Conservation (phyloP, 345 rosid genomes). For the Syzygium aromaticum region DNA sequence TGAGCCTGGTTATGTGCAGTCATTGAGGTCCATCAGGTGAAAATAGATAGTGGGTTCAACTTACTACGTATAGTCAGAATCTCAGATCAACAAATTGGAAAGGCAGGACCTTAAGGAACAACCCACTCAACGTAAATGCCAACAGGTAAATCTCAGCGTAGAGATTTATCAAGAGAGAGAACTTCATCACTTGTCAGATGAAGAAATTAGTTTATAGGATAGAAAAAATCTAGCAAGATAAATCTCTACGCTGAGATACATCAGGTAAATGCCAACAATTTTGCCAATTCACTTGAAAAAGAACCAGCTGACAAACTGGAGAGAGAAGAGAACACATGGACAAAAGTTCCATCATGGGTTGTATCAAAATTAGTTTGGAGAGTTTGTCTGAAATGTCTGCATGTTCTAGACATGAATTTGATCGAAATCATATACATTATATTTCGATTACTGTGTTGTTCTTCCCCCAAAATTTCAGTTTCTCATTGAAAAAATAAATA, state of each 20-base stretch:
- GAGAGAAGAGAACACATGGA: not conserved
- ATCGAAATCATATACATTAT: not conserved
- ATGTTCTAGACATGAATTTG: not conserved
- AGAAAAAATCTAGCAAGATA: not conserved
- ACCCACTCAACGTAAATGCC: not conserved
- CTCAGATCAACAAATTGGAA: not conserved
- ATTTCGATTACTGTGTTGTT: not conserved
- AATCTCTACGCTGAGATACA: not conserved
- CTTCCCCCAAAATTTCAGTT: not conserved
- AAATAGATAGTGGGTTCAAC: not conserved
- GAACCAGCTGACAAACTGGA: not conserved
- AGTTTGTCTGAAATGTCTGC: not conserved
- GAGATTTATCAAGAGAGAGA: not conserved
- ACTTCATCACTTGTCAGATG: not conserved
- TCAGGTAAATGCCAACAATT: not conserved
- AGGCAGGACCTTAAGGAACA: not conserved
- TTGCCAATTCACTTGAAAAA: not conserved
- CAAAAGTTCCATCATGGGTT: not conserved
- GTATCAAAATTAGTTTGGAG: not conserved
- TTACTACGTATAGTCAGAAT: not conserved
- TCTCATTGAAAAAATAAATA: not conserved
- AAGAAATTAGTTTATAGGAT: not conserved
- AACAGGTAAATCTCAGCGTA: not conserved
- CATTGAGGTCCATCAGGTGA: not conserved
- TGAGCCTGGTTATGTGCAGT: constrained; percentile 29